Conservation (phyloP, 2,329 filamentous ascomycete species). For the Colletotrichum navitas region DNA sequence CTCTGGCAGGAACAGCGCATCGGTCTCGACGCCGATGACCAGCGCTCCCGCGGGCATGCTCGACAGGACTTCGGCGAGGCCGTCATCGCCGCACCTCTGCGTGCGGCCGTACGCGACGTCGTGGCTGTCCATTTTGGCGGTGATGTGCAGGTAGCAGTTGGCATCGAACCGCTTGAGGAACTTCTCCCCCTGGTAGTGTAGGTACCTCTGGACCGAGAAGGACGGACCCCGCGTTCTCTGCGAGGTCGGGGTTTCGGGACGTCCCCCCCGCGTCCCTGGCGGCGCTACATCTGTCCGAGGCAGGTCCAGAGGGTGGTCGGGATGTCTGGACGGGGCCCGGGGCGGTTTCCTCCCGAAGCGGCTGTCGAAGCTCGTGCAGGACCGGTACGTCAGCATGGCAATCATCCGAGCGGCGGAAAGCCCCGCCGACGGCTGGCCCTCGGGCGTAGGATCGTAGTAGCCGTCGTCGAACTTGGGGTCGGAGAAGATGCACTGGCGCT, state of each 20-base stretch:
- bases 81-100: slow-evolving; percentile 53
- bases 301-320: slow-evolving; percentile 45
- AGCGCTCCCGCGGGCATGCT: slow-evolving; percentile 47
- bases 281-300: slow-evolving; percentile 60
- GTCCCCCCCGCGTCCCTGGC: not conserved
- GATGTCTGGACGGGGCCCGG: slow-evolving; percentile 55
- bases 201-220: slow-evolving; percentile 53
- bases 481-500: slow-evolving; percentile 61
- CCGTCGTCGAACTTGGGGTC: slow-evolving; percentile 52
- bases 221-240: slow-evolving; percentile 39
- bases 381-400: slow-evolving; percentile 55
- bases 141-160: slow-evolving; percentile 55
- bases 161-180: slow-evolving; percentile 55
- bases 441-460: slow-evolving; percentile 50
- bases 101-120: slow-evolving; percentile 50
- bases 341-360: slow-evolving; percentile 64
- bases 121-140: slow-evolving; percentile 55
- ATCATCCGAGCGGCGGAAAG: slow-evolving; percentile 54
- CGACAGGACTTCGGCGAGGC: slow-evolving; percentile 45
- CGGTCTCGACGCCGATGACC: slow-evolving; percentile 52
- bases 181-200: slow-evolving; percentile 55
- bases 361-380: slow-evolving; percentile 50
- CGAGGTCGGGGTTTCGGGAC: not conserved
- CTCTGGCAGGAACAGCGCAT: slow-evolving; percentile 51
- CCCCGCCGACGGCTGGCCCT: slow-evolving; percentile 50